Evolutionary conservation across 306 rosid genomes (phyloP), one percentile per base, ranked within the genome.

Genomic region (Prunus mira): DNA sequence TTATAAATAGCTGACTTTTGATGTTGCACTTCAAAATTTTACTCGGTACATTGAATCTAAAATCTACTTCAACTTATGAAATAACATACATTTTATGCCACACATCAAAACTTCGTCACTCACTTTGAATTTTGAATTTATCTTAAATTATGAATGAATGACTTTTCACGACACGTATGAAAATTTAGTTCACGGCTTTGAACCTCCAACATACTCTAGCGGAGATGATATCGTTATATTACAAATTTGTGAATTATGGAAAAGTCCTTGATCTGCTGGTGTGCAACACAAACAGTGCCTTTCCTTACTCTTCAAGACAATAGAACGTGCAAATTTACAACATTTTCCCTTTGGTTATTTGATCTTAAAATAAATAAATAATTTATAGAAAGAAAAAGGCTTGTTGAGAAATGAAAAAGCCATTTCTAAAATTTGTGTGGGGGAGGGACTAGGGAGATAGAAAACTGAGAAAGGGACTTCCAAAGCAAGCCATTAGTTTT

Each of bases 401-500:
- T 38, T 13, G 3, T 41, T 34, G 55, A 76, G 43, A 50, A 60
- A 43, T 34, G 73, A 38, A 60, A 18, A 45, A 51, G 81, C 18
- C 6, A 58, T 18, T 57, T 47, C 13, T 60, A 45, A 15, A 6
- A 17, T 60, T 14, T 51, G 28, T 50, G 38, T 32, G 24, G 51
- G 12, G 1, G 55, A 17, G 25, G 7, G 1, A 5, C 38, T 32
- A 1, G 11, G 15, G 2, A 27, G 0, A 20, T 19, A 22, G 20
- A 14, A 65, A 50, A 20, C 69, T 62, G 64, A 27, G 10, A 45
- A 2, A 18, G 63, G 63, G 57, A 43, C 76, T 80, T 79, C 68
- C 52, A 57, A 71, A 62, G 65, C 67, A 81, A 69, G 85, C 87
- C 87, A 60, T 51, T 15, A 15, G 15, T 14, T 32, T 67, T 19